These are phyloP conservation scores for Tuctoria greenei DNA, from an alignment of 176 grass and related monocot species.

Conservation along the genomic window DNA sequence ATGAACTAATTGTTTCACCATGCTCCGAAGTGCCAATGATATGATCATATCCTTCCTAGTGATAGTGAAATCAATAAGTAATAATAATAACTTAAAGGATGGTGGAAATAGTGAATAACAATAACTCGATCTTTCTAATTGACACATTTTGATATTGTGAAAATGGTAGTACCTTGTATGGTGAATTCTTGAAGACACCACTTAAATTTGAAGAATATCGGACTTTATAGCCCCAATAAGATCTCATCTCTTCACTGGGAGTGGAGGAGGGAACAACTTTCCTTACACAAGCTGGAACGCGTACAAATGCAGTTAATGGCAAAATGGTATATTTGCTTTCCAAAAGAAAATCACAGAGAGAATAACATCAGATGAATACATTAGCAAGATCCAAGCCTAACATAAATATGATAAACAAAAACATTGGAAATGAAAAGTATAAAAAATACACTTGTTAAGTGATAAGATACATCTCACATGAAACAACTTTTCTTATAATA, in stretches of 20 bases:
- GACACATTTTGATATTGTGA: slow-evolving; percentile 7
- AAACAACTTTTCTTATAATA: background rate
- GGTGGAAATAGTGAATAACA: slow-evolving; percentile 9
- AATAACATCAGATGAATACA: background rate
- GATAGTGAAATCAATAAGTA: slow-evolving; percentile 27
- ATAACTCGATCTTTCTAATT: background rate
- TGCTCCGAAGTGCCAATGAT: slow-evolving; percentile 98
- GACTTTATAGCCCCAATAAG: slow-evolving; percentile 95
- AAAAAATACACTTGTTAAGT: background rate
- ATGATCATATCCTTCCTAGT: slow-evolving; percentile 89
- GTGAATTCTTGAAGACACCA: slow-evolving; percentile 57
- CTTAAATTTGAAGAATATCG: slow-evolving; percentile 89
- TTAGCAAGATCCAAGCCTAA: background rate
- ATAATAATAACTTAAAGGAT: background rate
- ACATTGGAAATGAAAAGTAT: background rate
- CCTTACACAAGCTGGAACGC: slow-evolving; percentile 57
- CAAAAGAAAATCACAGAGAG: background rate
- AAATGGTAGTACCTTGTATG: slow-evolving; percentile 70
- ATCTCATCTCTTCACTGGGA: slow-evolving; percentile 62
- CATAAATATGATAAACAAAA: slow-evolving; percentile 14
- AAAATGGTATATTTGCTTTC: slow-evolving; percentile 22
- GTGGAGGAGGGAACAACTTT: slow-evolving; percentile 57
- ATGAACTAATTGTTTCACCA: slow-evolving; percentile 77
- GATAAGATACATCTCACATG: background rate
- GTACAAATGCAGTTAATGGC: slow-evolving; percentile 20